phyloP scores from a whole-genome alignment of 768 basidiomycete species.

The Termitomyces sp. region DNA sequence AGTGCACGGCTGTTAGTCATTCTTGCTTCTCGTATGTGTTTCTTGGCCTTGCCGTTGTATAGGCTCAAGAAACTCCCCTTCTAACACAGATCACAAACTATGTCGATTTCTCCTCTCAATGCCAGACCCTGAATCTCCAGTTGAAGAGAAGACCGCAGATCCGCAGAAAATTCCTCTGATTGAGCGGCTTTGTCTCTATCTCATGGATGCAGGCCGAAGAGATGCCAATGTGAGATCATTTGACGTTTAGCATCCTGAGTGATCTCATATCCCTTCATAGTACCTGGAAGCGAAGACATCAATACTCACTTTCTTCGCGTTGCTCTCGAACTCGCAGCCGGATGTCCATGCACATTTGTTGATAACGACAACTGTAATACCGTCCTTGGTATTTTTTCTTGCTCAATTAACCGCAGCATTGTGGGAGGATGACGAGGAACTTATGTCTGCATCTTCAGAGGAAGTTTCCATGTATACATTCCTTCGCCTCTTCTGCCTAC shows the following conservation, averaged over 20 bases:
- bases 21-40: slow-evolving; percentile 50
- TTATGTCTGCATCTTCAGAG: slow-evolving; percentile 31
- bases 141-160: slow-evolving; percentile 19
- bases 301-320: slow-evolving; percentile 38
- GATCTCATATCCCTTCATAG: not conserved
- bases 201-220: slow-evolving; percentile 38
- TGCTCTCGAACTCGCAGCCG: slow-evolving; percentile 36
- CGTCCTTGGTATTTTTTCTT: slow-evolving; percentile 58
- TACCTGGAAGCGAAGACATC: slow-evolving; percentile 27
- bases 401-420: slow-evolving; percentile 49
- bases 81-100: slow-evolving; percentile 35
- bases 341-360: slow-evolving; percentile 34
- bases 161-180: slow-evolving; percentile 36
- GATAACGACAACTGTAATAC: slow-evolving; percentile 55
- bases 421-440: slow-evolving; percentile 61
- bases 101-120: slow-evolving; percentile 39
- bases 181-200: slow-evolving; percentile 43
- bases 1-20: slow-evolving; percentile 48
- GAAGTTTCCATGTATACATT: slow-evolving; percentile 33
- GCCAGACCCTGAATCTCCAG: slow-evolving; percentile 21
- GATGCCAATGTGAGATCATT: slow-evolving; percentile 36
- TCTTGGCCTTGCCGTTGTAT: not conserved
- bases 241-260: not conserved
- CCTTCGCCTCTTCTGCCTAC: not conserved
- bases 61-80: not conserved